Conservation (phyloP, 805 yeast genomes). For the Clavispora fructus region DNA sequence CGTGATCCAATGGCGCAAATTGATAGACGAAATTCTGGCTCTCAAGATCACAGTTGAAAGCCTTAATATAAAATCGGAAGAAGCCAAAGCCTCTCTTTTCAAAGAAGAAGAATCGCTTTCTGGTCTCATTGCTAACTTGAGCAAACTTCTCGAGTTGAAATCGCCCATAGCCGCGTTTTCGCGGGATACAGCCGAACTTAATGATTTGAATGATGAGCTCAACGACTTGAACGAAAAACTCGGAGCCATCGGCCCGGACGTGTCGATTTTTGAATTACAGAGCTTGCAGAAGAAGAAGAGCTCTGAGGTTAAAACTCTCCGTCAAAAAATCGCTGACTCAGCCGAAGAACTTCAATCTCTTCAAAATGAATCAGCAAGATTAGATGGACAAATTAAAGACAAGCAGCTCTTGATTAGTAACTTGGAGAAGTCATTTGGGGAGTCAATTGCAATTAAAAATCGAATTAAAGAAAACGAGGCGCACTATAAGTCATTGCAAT, state of each 20-base stretch:
- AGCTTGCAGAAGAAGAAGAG: slow-evolving; percentile 32
- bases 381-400: slow-evolving; percentile 52
- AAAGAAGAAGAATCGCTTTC: not conserved
- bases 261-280: slow-evolving; percentile 45
- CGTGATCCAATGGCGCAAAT: slow-evolving; percentile 22
- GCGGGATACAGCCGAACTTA: not conserved
- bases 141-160: not conserved
- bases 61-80: not conserved
- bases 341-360: slow-evolving; percentile 40
- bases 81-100: not conserved
- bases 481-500: slow-evolving; percentile 13
- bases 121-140: not conserved
- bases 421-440: slow-evolving; percentile 47
- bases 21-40: slow-evolving; percentile 1
- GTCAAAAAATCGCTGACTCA: slow-evolving; percentile 28
- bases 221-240: slow-evolving; percentile 6
- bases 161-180: not conserved
- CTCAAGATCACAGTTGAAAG: not conserved
- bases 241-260: not conserved
- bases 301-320: slow-evolving; percentile 32
- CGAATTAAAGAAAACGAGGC: slow-evolving; percentile 31
- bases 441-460: slow-evolving; percentile 36
- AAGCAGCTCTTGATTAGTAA: slow-evolving; percentile 47
- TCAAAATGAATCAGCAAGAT: slow-evolving; percentile 37
- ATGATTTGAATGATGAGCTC: not conserved